A percentile compares a stretch with the other conserved stretches of the same genome.
Conservation (phyloP, 2,329 filamentous ascomycete species). For the Myrmaecium sp. region DNA sequence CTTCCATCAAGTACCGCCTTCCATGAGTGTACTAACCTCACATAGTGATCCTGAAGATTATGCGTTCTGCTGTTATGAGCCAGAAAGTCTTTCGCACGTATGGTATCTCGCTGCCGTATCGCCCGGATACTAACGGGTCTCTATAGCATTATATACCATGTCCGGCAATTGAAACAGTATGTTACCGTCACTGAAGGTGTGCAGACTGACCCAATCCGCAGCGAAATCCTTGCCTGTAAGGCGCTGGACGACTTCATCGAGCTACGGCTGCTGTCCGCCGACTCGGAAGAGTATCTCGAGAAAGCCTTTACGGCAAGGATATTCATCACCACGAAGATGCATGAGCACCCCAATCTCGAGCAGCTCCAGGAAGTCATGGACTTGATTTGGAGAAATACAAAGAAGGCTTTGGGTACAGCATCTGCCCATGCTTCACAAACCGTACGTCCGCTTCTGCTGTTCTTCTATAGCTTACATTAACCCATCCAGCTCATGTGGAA, state of each 20-base stretch:
- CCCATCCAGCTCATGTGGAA: slow-evolving; percentile 60
- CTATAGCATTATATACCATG: slow-evolving; percentile 48
- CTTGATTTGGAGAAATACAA: slow-evolving; percentile 28
- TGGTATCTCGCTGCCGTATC: no score
- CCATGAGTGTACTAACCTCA: no score
- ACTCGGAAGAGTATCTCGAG: slow-evolving; percentile 45
- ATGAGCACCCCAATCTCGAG: slow-evolving; percentile 17
- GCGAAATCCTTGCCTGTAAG: slow-evolving; percentile 16
- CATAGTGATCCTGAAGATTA: no score
- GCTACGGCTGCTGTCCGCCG: slow-evolving; percentile 34
- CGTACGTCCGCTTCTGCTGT: slow-evolving; percentile 23
- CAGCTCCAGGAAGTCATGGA: slow-evolving; percentile 28
- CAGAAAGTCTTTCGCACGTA: no score
- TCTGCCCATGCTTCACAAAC: slow-evolving; percentile 53
- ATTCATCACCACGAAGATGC: slow-evolving; percentile 43
- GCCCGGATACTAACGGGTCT: no score
- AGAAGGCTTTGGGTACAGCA: slow-evolving; percentile 35
- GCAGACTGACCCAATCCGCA: not conserved
- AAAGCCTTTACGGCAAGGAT: slow-evolving; percentile 50
- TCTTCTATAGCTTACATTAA: slow-evolving; percentile 4
- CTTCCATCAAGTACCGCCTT: no score
- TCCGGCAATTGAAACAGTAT: slow-evolving; percentile 42
- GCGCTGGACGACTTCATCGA: slow-evolving; percentile 48
- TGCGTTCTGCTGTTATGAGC: no score
- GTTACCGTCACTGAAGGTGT: not conserved